phyloP scores from a whole-genome alignment of 1,139 yeast genomes.

The Candida pseudoviswanathii region DNA sequence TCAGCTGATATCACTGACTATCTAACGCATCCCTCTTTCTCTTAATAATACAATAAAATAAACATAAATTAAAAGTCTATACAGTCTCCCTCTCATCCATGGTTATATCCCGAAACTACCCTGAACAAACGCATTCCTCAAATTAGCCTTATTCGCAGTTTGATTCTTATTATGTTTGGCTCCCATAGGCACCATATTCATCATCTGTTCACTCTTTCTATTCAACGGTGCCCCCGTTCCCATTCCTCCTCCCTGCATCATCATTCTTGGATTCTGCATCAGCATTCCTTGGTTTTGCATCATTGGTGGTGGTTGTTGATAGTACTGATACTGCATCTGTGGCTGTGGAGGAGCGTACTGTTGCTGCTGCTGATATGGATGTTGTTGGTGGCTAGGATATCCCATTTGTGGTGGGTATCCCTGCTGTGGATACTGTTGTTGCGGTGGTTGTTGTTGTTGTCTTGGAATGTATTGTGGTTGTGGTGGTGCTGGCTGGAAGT shows the following conservation, averaged over 20 bases:
- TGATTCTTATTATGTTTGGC: conserved; percentile 37
- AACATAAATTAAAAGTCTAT: neutral
- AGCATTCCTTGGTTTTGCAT: neutral
- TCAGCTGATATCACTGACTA: no score
- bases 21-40: no score
- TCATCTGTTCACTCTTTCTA: conserved; percentile 25
- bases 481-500: conserved; percentile 5
- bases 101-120: conserved; percentile 42
- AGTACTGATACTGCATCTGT: conserved; percentile 3
- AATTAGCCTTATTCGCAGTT: conserved; percentile 37
- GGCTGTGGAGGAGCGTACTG: conserved; percentile 7
- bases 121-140: conserved; percentile 45
- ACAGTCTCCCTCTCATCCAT: neutral
- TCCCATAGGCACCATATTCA: conserved; percentile 41
- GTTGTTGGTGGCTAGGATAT: conserved; percentile 1
- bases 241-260: conserved; percentile 10
- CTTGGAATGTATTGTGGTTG: conserved; percentile 8
- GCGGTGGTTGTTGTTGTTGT: neutral
- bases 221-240: neutral
- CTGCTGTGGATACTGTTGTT: conserved; percentile 1
- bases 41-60: neutral
- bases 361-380: conserved; percentile 3
- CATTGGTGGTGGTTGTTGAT: conserved; percentile 5
- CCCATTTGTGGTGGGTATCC: conserved; percentile 8
- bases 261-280: conserved; percentile 8